Percentiles rank a stretch among this genome's conserved stretches.
These are phyloP conservation scores for Drechslerella dactyloides DNA, from an alignment of 2,329 filamentous ascomycete species.

Conservation along the genomic window DNA sequence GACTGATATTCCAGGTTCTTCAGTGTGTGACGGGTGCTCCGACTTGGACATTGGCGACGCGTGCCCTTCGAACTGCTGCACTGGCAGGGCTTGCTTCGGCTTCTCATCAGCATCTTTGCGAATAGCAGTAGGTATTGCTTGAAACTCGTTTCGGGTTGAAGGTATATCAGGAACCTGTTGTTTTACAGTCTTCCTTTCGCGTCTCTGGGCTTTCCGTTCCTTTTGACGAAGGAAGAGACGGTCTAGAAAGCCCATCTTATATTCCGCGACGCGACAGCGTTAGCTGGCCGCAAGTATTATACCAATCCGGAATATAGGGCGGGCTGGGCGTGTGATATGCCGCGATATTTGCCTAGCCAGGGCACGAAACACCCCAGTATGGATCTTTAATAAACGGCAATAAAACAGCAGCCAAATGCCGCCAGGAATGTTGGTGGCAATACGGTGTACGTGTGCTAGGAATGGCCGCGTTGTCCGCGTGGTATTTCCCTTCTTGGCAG, in stretches of 20 bases:
- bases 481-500: conserved; percentile 24
- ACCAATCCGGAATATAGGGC: conserved; percentile 24
- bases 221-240: conserved; percentile 18
- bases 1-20: background rate
- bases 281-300: conserved; percentile 7
- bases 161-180: background rate
- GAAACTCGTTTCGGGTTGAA: background rate
- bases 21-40: background rate
- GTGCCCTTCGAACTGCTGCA: background rate
- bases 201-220: background rate
- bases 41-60: background rate
- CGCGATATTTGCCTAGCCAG: background rate
- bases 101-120: background rate
- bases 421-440: conserved; percentile 21
- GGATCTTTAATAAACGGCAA: background rate
- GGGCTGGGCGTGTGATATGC: conserved; percentile 18
- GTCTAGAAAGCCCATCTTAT: conserved; percentile 28
- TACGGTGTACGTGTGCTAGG: conserved; percentile 16
- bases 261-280: conserved; percentile 4
- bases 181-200: too few species aligned
- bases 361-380: too few species aligned
- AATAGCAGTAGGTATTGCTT: background rate
- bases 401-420: conserved; percentile 18
- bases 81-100: background rate
- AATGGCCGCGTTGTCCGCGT: conserved; percentile 44